Conservation (phyloP, 495 filamentous ascomycete species). For the Collariella sp. region DNA sequence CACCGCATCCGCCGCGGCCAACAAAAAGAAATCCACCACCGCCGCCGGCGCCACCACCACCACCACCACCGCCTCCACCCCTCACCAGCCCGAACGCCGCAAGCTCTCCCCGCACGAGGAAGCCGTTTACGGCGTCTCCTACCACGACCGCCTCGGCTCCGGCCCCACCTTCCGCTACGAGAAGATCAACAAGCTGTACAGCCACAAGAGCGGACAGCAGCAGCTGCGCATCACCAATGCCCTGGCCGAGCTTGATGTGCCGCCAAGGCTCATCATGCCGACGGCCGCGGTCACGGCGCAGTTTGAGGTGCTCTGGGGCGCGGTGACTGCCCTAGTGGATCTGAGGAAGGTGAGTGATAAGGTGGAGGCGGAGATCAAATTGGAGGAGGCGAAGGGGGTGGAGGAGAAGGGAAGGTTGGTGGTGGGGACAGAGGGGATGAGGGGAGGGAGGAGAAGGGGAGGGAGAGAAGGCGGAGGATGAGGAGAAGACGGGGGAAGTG, state of each 20-base stretch:
- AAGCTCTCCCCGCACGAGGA: conserved; percentile 69
- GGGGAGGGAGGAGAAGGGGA: conserved; percentile 11
- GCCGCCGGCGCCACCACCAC: too few relatives aligned
- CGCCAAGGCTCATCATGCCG: conserved; percentile 72
- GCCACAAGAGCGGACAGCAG: conserved; percentile 74
- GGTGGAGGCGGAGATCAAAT: conserved; percentile 70
- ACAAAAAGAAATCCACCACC: conserved; percentile 49
- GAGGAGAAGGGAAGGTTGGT: conserved; percentile 42
- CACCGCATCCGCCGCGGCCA: conserved; percentile 13
- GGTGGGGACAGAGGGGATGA: conserved; percentile 12
- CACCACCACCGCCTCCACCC: too few relatives aligned
- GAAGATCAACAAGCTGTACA: conserved; percentile 69
- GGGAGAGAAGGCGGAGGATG: conserved; percentile 5
- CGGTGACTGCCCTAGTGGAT: conserved; percentile 70
- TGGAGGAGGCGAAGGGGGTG: conserved; percentile 56
- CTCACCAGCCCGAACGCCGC: conserved; percentile 49
- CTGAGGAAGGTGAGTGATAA: conserved; percentile 77
- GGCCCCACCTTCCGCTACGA: conserved; percentile 72
- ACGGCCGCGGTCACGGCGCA: conserved; percentile 69
- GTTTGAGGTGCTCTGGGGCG: conserved; percentile 70
- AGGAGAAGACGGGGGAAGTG: conserved; percentile 8
- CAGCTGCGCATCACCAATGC: conserved; percentile 70
- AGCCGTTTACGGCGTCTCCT: conserved; percentile 68
- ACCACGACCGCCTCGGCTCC: conserved; percentile 75
- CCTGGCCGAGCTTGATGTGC: conserved; percentile 71